These are phyloP conservation scores for Annulohypoxylon maeteangense DNA, from an alignment of 495 filamentous ascomycete genomes.

Conservation along the genomic window DNA sequence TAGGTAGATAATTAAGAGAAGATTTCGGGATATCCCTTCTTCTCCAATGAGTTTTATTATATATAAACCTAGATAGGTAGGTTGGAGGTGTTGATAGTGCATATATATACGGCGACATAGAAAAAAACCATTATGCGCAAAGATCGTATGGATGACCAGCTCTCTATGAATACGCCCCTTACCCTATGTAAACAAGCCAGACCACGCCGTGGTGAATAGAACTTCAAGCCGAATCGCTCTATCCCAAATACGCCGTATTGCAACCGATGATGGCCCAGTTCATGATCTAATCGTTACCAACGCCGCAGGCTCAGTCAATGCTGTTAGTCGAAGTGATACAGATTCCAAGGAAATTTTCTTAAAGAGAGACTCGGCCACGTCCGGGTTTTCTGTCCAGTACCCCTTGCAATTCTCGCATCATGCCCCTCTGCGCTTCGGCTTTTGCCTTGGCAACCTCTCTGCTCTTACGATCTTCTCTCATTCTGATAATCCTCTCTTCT, in stretches of 20 bases:
- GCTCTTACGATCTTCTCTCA: slow-evolving; percentile 84
- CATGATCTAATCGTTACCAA: slow-evolving; percentile 40
- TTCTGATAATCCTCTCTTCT: slow-evolving; percentile 88
- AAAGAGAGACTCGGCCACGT: slow-evolving; percentile 45
- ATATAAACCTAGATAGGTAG: slow-evolving; percentile 26
- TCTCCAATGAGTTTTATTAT: slow-evolving; percentile 36
- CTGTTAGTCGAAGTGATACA: slow-evolving; percentile 40
- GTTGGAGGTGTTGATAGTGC: not conserved
- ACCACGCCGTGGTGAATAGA: slow-evolving; percentile 22
- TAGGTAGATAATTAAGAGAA: not conserved
- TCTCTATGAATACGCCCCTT: slow-evolving; percentile 31
- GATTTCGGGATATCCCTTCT: not conserved
- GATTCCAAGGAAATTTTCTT: slow-evolving; percentile 19
- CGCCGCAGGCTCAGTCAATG: slow-evolving; percentile 23
- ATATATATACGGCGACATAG: slow-evolving; percentile 40
- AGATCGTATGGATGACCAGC: slow-evolving; percentile 43
- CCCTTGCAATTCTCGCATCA: slow-evolving; percentile 81
- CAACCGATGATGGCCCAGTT: slow-evolving; percentile 36
- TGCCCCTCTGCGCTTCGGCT: slow-evolving; percentile 80
- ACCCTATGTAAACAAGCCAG: slow-evolving; percentile 26
- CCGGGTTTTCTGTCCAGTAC: slow-evolving; percentile 43
- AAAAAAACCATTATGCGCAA: slow-evolving; percentile 43
- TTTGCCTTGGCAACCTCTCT: slow-evolving; percentile 75
- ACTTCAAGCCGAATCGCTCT: slow-evolving; percentile 24
- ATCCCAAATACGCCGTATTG: slow-evolving; percentile 38